Conservation (phyloP, 1,139 yeast species). For the Diutina ranongensis region DNA sequence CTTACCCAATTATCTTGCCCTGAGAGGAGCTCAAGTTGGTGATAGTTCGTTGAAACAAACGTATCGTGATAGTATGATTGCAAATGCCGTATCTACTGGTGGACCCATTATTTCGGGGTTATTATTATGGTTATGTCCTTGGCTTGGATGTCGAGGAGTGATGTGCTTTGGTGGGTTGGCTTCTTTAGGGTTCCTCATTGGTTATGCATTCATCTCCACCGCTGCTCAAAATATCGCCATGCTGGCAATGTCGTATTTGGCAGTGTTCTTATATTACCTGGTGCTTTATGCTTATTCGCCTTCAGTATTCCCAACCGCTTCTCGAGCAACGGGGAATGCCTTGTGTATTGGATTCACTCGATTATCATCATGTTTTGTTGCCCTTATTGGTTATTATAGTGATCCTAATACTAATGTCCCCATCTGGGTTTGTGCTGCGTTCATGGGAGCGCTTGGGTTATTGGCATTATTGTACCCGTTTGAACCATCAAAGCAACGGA, state of each 20-base stretch:
- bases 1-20: constrained; percentile 27
- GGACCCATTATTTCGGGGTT: constrained; percentile 20
- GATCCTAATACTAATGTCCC: constrained; percentile 24
- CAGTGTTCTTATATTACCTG: constrained; percentile 42
- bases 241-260: constrained; percentile 95
- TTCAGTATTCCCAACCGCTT: constrained; percentile 44
- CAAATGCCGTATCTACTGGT: constrained; percentile 18
- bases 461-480: constrained; percentile 34
- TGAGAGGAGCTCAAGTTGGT: constrained; percentile 17
- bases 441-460: constrained; percentile 32
- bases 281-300: constrained; percentile 48
- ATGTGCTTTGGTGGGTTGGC: constrained; percentile 41
- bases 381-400: constrained; percentile 39
- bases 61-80: constrained; percentile 15
- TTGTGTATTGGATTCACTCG: constrained; percentile 37
- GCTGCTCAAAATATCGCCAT: constrained; percentile 64
- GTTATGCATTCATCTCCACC: constrained; percentile 42
- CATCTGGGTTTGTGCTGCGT: constrained; percentile 46
- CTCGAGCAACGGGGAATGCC: constrained; percentile 47
- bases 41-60: neutral
- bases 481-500: constrained; percentile 30
- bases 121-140: constrained; percentile 17
- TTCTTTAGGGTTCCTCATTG: constrained; percentile 44
- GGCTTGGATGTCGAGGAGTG: constrained; percentile 43
- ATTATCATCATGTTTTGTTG: constrained; percentile 36